Conservation (phyloP, 208 protist species). For the Acanthamoeba healyi region DNA sequence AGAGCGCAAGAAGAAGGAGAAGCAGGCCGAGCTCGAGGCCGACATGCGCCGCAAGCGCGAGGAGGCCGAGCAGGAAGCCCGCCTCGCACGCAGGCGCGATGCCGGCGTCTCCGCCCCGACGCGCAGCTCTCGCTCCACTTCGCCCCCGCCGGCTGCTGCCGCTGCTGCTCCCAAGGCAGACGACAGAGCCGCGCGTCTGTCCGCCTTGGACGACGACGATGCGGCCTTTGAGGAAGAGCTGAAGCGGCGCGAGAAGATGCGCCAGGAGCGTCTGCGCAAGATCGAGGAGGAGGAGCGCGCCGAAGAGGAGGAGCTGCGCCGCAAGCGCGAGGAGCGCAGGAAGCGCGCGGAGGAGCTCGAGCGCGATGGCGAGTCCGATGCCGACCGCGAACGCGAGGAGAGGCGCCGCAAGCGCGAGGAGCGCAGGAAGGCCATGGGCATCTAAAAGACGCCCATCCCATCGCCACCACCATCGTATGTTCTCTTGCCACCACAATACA, state of each 20-base stretch:
- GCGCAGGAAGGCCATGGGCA: constrained; percentile 6
- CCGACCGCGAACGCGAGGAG: constrained; percentile 40
- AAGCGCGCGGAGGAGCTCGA: constrained; percentile 50
- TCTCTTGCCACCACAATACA: too few relatives aligned
- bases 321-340: constrained; percentile 55
- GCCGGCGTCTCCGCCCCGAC: neutral
- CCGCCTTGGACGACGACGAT: constrained; percentile 33
- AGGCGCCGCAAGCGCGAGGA: constrained; percentile 32
- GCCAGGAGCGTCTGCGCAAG: constrained; percentile 9
- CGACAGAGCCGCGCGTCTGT: neutral
- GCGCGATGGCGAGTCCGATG: neutral
- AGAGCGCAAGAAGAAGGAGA: constrained; percentile 70
- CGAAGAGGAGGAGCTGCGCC: constrained; percentile 61
- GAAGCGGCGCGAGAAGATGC: neutral
- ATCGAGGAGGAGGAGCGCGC: constrained; percentile 51
- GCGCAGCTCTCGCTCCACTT: neutral
- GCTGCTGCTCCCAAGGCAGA: neutral
- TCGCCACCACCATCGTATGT: too few relatives aligned
- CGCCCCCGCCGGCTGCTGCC: neutral
- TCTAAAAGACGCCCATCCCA: too few relatives aligned
- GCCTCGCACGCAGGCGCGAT: constrained; percentile 2
- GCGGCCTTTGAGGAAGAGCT: constrained; percentile 65
- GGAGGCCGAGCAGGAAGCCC: constrained; percentile 65
- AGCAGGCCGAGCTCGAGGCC: constrained; percentile 47
- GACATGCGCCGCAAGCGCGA: constrained; percentile 70